Evolutionary conservation across 805 yeast genomes (phyloP), one percentile per base, ranked within the genome.

Genomic region (Metschnikowia hibisci): DNA sequence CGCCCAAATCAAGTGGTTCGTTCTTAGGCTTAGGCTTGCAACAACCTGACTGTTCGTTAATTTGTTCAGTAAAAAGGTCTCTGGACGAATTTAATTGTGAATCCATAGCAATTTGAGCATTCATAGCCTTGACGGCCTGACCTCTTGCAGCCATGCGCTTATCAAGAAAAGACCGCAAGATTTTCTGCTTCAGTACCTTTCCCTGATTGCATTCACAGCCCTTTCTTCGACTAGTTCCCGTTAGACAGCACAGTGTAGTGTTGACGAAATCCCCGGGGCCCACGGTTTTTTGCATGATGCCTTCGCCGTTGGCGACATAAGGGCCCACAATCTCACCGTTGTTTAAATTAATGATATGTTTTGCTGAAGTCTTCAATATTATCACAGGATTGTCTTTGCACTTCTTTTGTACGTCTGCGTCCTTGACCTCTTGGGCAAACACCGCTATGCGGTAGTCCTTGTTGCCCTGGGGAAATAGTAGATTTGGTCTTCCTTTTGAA

Each of bases 401-500:
- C 15, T 38, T 35, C 27, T 36, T 35, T 8, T 31, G 22, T 13
- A 27, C 45, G 7, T 34, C 31, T 11, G 47, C 26, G 16, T 35
- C 40, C 14, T 47, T 55, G 15, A 67, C 53, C 38, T 69, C 66
- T 46, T 75, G 75, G 4, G 81, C 82, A 54, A 72, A 67, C 5
- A 80, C 79, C 8, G 87, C 87, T 11, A 81, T 69, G 39, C 87
- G 62, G 47, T 78, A 81, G 53, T 70, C 65, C 22, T 72, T 71
- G 52, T 70, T 71, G 18, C 69, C 69, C 38, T 69, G 68, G 4
- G 77, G 77, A 27, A 43, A 44, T 40, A 74, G 80, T 8, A 80
- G 73, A 22, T 77, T 71, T 0, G 96, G 97, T 36, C 98, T 67
- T 0, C 98, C 99, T 46, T 96, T 77, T n/a, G 87, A 78, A 22